Conservation (phyloP, 2,329 filamentous ascomycete species). For the Chaetomiaceae sp. region DNA sequence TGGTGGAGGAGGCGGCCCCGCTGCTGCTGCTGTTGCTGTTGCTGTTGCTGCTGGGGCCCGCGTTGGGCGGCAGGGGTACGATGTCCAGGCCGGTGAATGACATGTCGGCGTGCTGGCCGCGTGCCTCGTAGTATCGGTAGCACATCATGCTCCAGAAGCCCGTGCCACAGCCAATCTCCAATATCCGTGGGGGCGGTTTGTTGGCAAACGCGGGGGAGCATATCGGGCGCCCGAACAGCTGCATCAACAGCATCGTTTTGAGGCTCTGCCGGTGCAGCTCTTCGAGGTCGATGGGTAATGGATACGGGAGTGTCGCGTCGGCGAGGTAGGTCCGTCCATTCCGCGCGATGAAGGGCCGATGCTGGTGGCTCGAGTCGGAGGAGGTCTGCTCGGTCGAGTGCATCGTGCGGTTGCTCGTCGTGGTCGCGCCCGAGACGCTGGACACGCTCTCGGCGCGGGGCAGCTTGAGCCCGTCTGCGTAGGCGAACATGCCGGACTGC, state of each 20-base stretch:
- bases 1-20: not conserved
- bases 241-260: slow-evolving; percentile 72
- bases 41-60: slow-evolving; percentile 7
- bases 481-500: slow-evolving; percentile 31
- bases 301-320: slow-evolving; percentile 66
- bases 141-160: slow-evolving; percentile 88
- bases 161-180: slow-evolving; percentile 83
- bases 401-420: slow-evolving; percentile 40
- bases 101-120: slow-evolving; percentile 61
- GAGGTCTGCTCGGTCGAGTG: slow-evolving; percentile 43
- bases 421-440: slow-evolving; percentile 39
- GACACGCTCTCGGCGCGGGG: slow-evolving; percentile 39
- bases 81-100: slow-evolving; percentile 80
- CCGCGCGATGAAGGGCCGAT: slow-evolving; percentile 59
- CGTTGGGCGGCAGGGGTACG: slow-evolving; percentile 45
- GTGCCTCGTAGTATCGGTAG: slow-evolving; percentile 67
- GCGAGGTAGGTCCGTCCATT: slow-evolving; percentile 80
- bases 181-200: slow-evolving; percentile 66
- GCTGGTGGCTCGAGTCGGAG: slow-evolving; percentile 31
- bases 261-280: slow-evolving; percentile 85
- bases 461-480: slow-evolving; percentile 22
- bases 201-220: slow-evolving; percentile 62
- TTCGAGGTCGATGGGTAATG: slow-evolving; percentile 79
- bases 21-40: slow-evolving; percentile 9
- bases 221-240: slow-evolving; percentile 73